Evolutionary conservation across 2,329 filamentous ascomycete genomes (phyloP), one percentile per base, ranked within the genome.

Genomic region (Colletotrichum chrysophilum): DNA sequence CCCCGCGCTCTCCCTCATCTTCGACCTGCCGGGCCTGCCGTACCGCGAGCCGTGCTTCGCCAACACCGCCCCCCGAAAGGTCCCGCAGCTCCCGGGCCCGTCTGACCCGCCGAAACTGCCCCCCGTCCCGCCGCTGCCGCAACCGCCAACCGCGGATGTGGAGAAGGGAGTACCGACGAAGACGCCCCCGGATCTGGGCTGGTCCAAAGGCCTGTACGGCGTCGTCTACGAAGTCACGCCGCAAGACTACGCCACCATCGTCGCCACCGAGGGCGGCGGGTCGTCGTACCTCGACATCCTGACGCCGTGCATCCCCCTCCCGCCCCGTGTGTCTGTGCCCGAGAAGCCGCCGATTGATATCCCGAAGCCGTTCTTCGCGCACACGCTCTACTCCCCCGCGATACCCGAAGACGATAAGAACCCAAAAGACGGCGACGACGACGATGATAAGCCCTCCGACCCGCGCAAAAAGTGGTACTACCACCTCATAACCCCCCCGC

Each of bases 161-260:
- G 58, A 43, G 8, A 21, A 26, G 34, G 26, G 32, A 1, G 6
- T 8, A 24, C 38, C 69, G n/a, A 56, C 34, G 10, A 32, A 69
- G 34, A 56, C 28, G 13, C 34, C 48, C 1, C 62, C 61, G 1
- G 77, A 79, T 18, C 77, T 78, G 9, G 75, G 79, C 36, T 98
- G 95, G 96, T 87, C 92, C 77, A 96, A 96, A 80, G 95, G 95
- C 6, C 89, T 99, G 3, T 91, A 98, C 55, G 97, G 97, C 28
- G 95, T 98, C 18, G 97, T 98, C 5, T 99, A 99, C 86, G 96
- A 98, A 86, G 95, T 98, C 34, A 98, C 96, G 1, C 87, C 89
- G 21, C 84, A 90, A 58, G 97, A 99, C 86, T 99, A 95, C 82
- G 90, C 93, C 8, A 94, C 91, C 75, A 98, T 99, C 79, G 93